Base-by-base conservation (phyloP, 805 yeast species). In the Starmerella asiatica region DNA sequence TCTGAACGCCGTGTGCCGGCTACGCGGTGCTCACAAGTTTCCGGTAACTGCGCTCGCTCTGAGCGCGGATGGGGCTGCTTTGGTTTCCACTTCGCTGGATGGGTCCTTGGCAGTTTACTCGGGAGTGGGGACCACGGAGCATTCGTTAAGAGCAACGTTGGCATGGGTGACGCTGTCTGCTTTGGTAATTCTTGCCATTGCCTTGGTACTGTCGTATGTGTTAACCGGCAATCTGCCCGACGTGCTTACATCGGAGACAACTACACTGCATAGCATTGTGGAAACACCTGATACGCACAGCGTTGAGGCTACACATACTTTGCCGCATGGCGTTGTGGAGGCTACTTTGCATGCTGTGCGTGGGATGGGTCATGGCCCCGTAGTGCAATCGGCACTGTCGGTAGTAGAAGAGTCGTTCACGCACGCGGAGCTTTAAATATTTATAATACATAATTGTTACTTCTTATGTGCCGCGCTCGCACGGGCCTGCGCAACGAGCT, bases 11-110 rank as follows among this genome's bases (percentile, higher is more conserved):
- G 21, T 39, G 16, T 17, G 28, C 18, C 28, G 34, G n/a, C 28
- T 45, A 7, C 21, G 35, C 15, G 35, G 32, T 4, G 43, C 34
- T 4, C 54, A 47, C 38, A 32, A 32, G 12, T 40, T 52, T 29
- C 55, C 56, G 3, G 49, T 52, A 9, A 50, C 54, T 4, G 39
- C 50, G 11, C 29, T 49, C 21, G 42, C 52, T 4, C 30, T 52
- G 5, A 30, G 39, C 19, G 30, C 43, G 14, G 36, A 34, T 16
- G 47, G 45, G 14, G 33, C 36, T 3, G 29, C 41, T 9, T 42
- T 49, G 2, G 48, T 43, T 3, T 46, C 52, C 2, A 43, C 48
- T 5, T 46, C 54, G n/a, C 33, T 52, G 20, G 52, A 44, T 19
- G 56, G 56, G 14, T 38, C 49, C 4, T 30, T 49, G 6, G 37